Conservation (phyloP, 768 basidiomycete species). For the Kwoniella mangroviensis region DNA sequence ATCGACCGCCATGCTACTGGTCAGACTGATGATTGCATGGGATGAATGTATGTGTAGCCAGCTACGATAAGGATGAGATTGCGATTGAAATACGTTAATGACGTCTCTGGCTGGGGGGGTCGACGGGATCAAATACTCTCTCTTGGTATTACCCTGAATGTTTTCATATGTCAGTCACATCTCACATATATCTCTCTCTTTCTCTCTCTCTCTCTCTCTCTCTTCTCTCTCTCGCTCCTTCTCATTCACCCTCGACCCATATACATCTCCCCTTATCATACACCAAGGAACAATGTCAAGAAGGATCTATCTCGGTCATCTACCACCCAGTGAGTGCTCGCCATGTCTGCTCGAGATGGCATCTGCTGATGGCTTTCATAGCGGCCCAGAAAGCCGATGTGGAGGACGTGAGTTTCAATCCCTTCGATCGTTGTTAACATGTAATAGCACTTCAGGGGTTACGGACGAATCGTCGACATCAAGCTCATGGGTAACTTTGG, state of each 20-base stretch:
- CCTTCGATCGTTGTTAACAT: neutral
- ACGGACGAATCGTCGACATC: conserved; percentile 77
- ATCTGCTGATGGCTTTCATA: conserved; percentile 3
- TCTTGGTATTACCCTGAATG: conserved; percentile 1
- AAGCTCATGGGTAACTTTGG: conserved; percentile 97
- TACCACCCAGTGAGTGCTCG: conserved; percentile 45
- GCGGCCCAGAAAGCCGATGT: conserved; percentile 55
- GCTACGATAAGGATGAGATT: no score
- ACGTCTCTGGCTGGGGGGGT: no score
- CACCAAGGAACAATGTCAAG: conserved; percentile 28
- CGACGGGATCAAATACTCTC: neutral
- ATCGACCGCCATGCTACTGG: neutral
- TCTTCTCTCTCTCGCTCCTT: neutral
- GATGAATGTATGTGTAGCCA: no score
- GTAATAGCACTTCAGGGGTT: conserved; percentile 72
- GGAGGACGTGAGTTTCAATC: conserved; percentile 44
- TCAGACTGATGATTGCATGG: neutral
- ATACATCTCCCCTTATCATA: neutral
- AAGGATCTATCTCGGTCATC: conserved; percentile 51
- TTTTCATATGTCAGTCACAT: no score
- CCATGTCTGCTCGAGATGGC: neutral
- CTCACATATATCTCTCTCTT: no score
- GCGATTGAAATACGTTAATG: no score
- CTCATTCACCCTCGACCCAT: neutral
- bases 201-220: neutral